A percentile compares a stretch with the other conserved stretches of the same genome.
Conservation (phyloP, 441 rosid species). For the Aquilaria agallochum region DNA sequence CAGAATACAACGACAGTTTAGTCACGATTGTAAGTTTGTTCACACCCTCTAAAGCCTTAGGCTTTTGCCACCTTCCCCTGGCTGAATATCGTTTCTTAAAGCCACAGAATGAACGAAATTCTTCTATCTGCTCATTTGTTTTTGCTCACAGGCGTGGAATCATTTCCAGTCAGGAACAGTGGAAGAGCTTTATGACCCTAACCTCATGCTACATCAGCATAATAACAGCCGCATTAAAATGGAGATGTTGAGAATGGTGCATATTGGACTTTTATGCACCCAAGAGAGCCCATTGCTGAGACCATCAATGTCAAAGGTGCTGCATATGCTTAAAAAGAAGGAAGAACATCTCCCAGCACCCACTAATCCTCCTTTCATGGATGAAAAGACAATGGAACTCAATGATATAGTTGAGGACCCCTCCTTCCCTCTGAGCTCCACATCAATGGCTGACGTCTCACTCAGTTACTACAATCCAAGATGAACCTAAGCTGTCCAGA, state of each 20-base stretch:
- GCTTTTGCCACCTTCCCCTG: too few relatives aligned
- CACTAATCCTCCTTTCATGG: slow-evolving; percentile 6
- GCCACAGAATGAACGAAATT: neutral
- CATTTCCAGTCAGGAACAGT: neutral
- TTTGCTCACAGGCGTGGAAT: neutral
- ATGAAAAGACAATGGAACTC: slow-evolving; percentile 3
- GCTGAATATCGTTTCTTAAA: neutral
- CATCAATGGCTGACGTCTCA: slow-evolving; percentile 58
- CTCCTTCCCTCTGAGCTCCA: slow-evolving; percentile 10
- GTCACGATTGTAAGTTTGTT: slow-evolving; percentile 37
- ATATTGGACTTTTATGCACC: slow-evolving; percentile 3
- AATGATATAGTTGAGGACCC: neutral
- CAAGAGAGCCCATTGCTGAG: slow-evolving; percentile 8
- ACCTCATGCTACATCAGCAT: neutral
- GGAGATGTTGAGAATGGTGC: neutral
- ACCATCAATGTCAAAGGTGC: slow-evolving; percentile 7
- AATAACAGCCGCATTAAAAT: neutral
- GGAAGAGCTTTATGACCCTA: slow-evolving; percentile 6
- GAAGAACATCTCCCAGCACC: slow-evolving; percentile 7
- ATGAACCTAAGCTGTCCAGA: slow-evolving; percentile 26
- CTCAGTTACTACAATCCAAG: slow-evolving; percentile 75
- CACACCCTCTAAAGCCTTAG: too few relatives aligned
- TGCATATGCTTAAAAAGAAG: slow-evolving; percentile 3
- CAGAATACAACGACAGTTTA: slow-evolving; percentile 57
- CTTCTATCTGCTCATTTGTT: neutral